These are phyloP conservation scores for Trypethelium eluteriae DNA, from an alignment of 495 filamentous ascomycete species.

Conservation along the genomic window DNA sequence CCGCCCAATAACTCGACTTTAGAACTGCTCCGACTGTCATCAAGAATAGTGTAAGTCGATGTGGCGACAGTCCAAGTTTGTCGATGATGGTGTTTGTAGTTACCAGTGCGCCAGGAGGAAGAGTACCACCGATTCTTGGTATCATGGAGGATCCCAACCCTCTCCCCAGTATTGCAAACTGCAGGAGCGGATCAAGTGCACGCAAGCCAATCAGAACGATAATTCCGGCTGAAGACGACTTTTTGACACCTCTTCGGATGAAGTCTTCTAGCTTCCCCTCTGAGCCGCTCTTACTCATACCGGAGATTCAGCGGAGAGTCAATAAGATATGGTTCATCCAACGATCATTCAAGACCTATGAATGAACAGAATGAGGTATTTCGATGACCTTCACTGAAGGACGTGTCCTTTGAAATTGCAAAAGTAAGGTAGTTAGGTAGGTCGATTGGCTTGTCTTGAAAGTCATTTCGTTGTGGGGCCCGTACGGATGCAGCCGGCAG, in stretches of 20 bases:
- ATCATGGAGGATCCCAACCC: constrained; percentile 33
- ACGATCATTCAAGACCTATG: background rate
- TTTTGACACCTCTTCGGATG: constrained; percentile 31
- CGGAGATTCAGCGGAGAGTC: background rate
- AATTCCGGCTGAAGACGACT: constrained; percentile 42
- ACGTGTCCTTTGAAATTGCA: no score
- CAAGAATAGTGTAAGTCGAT: constrained; percentile 38
- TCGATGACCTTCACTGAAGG: no score
- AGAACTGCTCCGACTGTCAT: constrained; percentile 45
- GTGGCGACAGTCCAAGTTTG: constrained; percentile 36
- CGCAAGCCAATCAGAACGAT: constrained; percentile 51
- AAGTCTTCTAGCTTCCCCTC: constrained; percentile 24
- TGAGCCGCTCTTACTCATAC: background rate
- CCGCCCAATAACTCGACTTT: constrained; percentile 46
- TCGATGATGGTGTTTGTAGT: constrained; percentile 33
- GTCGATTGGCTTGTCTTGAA: no score
- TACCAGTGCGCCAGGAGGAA: constrained; percentile 27
- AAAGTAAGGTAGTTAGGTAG: no score
- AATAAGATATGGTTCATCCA: background rate
- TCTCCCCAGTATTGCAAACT: constrained; percentile 45
- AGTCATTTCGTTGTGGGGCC: no score
- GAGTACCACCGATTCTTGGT: constrained; percentile 28
- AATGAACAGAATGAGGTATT: background rate
- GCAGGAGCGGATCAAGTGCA: constrained; percentile 48
- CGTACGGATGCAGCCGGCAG: no score